Conservation (phyloP, 2,329 filamentous ascomycete species). For the Pseudogymnoascus sp. region DNA sequence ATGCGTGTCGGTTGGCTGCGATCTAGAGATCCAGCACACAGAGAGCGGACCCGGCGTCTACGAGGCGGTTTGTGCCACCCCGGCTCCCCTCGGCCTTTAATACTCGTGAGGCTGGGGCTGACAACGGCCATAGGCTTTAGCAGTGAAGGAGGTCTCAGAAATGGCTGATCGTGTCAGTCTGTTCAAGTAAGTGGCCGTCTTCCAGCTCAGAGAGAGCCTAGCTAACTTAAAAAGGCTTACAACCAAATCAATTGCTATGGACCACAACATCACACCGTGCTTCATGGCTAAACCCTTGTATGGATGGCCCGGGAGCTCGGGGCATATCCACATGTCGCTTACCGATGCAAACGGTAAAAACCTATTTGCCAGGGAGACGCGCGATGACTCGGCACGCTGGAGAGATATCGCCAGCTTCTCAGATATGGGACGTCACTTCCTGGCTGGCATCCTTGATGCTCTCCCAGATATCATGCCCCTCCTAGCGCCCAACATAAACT, state of each 20-base stretch:
- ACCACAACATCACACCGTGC: conserved; percentile 86
- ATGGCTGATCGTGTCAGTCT: conserved; percentile 90
- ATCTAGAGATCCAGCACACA: conserved; percentile 92
- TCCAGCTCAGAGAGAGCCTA: neutral
- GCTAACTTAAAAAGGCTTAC: neutral
- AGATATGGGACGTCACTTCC: conserved; percentile 83
- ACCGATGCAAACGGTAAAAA: conserved; percentile 72
- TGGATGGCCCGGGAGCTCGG: conserved; percentile 86
- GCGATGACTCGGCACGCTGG: conserved; percentile 64
- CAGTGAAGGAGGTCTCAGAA: conserved; percentile 70
- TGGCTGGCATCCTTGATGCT: conserved; percentile 81
- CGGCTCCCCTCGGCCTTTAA: neutral
- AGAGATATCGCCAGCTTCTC: conserved; percentile 72
- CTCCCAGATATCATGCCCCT: conserved; percentile 94
- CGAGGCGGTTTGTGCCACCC: conserved; percentile 45
- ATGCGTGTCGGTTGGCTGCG: conserved; percentile 67
- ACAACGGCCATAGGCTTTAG: conserved; percentile 76
- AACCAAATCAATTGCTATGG: conserved; percentile 75
- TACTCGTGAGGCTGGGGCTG: neutral
- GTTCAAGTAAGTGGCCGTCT: conserved; percentile 74
- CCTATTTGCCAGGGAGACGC: conserved; percentile 64
- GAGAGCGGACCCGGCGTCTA: conserved; percentile 92
- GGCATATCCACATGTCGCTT: conserved; percentile 90
- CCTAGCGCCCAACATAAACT: conserved; percentile 90
- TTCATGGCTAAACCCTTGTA: conserved; percentile 99